Evolutionary conservation across 2,329 filamentous ascomycete species (phyloP).

Genomic region (Emericellopsis cladophorae): DNA sequence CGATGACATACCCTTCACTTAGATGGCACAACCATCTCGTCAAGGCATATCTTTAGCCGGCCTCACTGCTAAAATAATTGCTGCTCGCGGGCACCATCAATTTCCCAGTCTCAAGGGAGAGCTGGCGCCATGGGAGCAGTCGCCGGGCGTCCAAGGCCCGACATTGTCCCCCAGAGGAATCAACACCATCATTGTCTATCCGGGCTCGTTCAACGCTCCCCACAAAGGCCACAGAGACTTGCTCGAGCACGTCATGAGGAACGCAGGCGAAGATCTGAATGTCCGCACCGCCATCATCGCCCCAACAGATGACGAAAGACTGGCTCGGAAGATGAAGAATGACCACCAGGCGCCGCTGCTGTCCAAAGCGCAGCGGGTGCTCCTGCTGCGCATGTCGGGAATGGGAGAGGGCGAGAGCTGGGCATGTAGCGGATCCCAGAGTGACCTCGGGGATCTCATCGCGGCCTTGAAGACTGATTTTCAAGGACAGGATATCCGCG

Average conservation of each 20-base stretch:
- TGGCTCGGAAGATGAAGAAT: conserved; percentile 8
- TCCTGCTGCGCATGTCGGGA: background rate
- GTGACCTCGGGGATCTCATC: background rate
- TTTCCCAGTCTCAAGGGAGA: background rate
- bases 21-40: no score
- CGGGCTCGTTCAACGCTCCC: conserved; percentile 24
- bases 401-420: background rate
- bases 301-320: conserved; percentile 9
- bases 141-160: background rate
- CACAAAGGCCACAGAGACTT: conserved; percentile 19
- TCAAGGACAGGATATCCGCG: background rate
- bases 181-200: conserved; percentile 19
- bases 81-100: background rate
- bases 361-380: background rate
- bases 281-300: conserved; percentile 18
- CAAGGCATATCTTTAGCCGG: no score
- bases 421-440: background rate
- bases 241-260: conserved; percentile 13
- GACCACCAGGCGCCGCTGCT: background rate
- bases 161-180: conserved; percentile 2
- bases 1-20: no score
- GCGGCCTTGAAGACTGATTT: background rate
- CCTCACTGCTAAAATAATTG: no score
- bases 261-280: conserved; percentile 13
- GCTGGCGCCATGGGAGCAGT: no score